These are phyloP conservation scores for Tricholomella constricta DNA, from an alignment of 768 basidiomycete species.

Conservation along the genomic window DNA sequence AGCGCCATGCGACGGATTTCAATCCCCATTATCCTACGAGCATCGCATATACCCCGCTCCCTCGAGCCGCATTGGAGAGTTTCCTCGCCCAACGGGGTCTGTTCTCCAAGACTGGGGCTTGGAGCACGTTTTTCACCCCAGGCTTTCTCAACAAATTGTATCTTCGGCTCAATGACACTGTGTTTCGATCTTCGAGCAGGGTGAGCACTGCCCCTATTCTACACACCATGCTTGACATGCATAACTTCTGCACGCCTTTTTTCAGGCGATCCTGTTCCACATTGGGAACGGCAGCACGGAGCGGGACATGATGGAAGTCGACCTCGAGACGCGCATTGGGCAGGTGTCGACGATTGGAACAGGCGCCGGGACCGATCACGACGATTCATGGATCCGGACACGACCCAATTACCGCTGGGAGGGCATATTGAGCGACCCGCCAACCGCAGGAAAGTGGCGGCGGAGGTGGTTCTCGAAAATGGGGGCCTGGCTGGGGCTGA, in stretches of 20 bases:
- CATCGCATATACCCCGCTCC: constrained; percentile 71
- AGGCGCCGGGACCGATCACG: constrained; percentile 72
- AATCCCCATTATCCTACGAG: constrained; percentile 71
- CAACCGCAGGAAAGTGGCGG: constrained; percentile 36
- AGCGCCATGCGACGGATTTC: constrained; percentile 57
- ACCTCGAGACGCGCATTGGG: constrained; percentile 46
- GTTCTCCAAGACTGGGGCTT: constrained; percentile 43
- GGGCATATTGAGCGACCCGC: constrained; percentile 59
- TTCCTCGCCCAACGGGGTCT: constrained; percentile 68
- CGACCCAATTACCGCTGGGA: constrained; percentile 74
- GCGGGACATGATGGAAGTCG: constrained; percentile 67
- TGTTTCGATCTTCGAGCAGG: constrained; percentile 52
- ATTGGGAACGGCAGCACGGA: constrained; percentile 52
- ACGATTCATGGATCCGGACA: constrained; percentile 58
- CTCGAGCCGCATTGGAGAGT: constrained; percentile 61
- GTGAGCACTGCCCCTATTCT: constrained; percentile 36
- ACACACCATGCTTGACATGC: not conserved
- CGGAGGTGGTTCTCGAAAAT: constrained; percentile 53
- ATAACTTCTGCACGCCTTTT: not conserved
- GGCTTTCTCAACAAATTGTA: constrained; percentile 77
- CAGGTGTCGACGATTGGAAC: constrained; percentile 61
- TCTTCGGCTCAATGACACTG: constrained; percentile 66
- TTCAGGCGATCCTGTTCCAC: constrained; percentile 64
- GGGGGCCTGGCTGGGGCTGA: constrained; percentile 69
- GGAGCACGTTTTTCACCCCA: constrained; percentile 55